phyloP scores from a whole-genome alignment of 2,329 filamentous ascomycete genomes.

The Huntiella moniliformis region DNA sequence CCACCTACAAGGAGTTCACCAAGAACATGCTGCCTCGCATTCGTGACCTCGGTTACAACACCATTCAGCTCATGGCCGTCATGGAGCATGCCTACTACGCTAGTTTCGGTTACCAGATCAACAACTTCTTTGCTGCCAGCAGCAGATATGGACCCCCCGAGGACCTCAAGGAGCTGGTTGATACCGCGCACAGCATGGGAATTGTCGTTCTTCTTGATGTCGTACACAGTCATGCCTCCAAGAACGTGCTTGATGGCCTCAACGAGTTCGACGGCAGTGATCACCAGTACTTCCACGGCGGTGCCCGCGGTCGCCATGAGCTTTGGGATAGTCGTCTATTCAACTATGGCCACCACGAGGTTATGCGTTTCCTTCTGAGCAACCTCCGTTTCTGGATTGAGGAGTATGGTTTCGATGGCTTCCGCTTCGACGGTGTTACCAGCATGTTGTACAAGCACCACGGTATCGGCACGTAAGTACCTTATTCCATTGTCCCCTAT shows the following conservation, averaged over 20 bases:
- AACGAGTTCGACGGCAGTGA: constrained; percentile 94
- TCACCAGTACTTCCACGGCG: constrained; percentile 87
- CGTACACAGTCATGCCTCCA: constrained; percentile 93
- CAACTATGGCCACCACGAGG: constrained; percentile 91
- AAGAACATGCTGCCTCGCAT: constrained; percentile 81
- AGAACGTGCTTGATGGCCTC: constrained; percentile 86
- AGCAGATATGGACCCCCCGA: constrained; percentile 88
- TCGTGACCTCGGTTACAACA: constrained; percentile 80
- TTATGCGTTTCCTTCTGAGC: constrained; percentile 84
- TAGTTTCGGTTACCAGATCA: constrained; percentile 96
- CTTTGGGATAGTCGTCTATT: constrained; percentile 93
- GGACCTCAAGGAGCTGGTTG: constrained; percentile 88
- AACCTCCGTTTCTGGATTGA: constrained; percentile 99
- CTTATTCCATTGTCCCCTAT: not conserved
- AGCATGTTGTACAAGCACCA: constrained; percentile 96
- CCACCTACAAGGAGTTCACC: constrained; percentile 96
- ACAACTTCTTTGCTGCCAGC: constrained; percentile 95
- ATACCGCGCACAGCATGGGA: constrained; percentile 81
- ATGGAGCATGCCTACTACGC: constrained; percentile 99
- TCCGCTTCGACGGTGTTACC: constrained; percentile 93
- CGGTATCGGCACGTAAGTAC: constrained; percentile 77
- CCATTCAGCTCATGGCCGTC: constrained; percentile 94
- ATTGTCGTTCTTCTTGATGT: constrained; percentile 85
- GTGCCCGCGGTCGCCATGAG: constrained; percentile 68
- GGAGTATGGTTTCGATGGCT: constrained; percentile 89